Evolutionary conservation across 768 basidiomycete genomes (phyloP).

Genomic region (Pulveroboletus ravenelii): DNA sequence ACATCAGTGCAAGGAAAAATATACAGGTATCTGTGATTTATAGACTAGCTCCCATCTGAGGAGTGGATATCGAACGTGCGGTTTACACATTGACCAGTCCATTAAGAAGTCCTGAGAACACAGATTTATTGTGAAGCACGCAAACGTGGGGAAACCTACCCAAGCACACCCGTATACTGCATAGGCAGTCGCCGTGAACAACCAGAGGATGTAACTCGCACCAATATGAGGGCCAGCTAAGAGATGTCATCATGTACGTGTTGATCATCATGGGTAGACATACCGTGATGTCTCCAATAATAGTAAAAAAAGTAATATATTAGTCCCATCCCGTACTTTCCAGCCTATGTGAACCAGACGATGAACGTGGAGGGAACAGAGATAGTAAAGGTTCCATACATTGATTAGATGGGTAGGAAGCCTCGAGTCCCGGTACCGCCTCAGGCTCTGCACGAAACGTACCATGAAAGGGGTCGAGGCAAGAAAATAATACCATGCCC

Average conservation of each 20-base stretch:
- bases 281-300: conserved; percentile 69
- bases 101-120: conserved; percentile 73
- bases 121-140: neutral
- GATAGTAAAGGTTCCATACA: conserved; percentile 34
- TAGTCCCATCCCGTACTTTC: conserved; percentile 74
- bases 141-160: conserved; percentile 42
- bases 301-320: conserved; percentile 63
- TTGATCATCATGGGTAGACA: neutral
- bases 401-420: conserved; percentile 80
- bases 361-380: neutral
- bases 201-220: conserved; percentile 62
- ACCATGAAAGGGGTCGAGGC: conserved; percentile 62
- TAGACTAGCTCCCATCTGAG: conserved; percentile 77
- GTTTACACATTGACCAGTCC: conserved; percentile 84
- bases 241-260: neutral
- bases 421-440: conserved; percentile 77
- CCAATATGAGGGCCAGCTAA: conserved; percentile 34
- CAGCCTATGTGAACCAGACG: conserved; percentile 49
- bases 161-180: conserved; percentile 72
- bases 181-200: conserved; percentile 57
- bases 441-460: conserved; percentile 81
- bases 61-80: conserved; percentile 49
- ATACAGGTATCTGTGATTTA: conserved; percentile 53
- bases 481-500: conserved; percentile 59
- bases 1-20: conserved; percentile 12